A percentile compares a stretch with the other conserved stretches of the same genome.
Evolutionary conservation across 2,329 filamentous ascomycete species (phyloP).

Genomic region (Herpotrichia juniperi): DNA sequence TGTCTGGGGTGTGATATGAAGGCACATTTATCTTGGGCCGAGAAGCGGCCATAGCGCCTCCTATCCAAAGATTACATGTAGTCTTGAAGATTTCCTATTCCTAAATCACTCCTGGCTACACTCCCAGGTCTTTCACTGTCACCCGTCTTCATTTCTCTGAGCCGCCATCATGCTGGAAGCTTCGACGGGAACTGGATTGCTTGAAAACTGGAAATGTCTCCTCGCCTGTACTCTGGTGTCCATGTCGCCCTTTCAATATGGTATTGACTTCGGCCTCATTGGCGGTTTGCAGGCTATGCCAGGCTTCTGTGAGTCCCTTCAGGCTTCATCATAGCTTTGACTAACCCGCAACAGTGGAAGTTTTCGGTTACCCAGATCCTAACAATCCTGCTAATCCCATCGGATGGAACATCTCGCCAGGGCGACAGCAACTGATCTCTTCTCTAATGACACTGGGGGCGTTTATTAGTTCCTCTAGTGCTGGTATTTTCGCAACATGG

Average conservation of each 20-base stretch:
- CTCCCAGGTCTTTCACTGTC: background rate
- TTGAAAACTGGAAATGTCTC: conserved; percentile 56
- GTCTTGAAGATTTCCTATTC: background rate
- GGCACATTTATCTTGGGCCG: background rate
- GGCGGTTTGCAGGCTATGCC: conserved; percentile 59
- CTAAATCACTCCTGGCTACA: background rate
- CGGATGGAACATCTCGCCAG: conserved; percentile 51
- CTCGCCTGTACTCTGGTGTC: conserved; percentile 56
- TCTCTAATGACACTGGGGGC: conserved; percentile 56
- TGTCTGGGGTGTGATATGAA: background rate
- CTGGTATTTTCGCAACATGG: conserved; percentile 43
- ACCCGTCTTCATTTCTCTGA: background rate
- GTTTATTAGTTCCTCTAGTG: conserved; percentile 49
- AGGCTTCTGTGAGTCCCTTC: conserved; percentile 49
- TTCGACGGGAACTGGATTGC: conserved; percentile 35
- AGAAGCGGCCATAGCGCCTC: background rate
- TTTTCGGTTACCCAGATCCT: conserved; percentile 38
- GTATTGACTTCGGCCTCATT: conserved; percentile 59
- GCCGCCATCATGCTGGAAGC: conserved; percentile 24
- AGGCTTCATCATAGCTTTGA: conserved; percentile 36
- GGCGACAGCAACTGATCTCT: conserved; percentile 53
- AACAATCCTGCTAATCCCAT: conserved; percentile 25
- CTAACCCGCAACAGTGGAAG: conserved; percentile 19
- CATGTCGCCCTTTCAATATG: conserved; percentile 60
- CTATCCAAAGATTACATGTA: background rate